Conservation (phyloP, 1,284 basidiomycete genomes). For the Sporisorium graminicola region DNA sequence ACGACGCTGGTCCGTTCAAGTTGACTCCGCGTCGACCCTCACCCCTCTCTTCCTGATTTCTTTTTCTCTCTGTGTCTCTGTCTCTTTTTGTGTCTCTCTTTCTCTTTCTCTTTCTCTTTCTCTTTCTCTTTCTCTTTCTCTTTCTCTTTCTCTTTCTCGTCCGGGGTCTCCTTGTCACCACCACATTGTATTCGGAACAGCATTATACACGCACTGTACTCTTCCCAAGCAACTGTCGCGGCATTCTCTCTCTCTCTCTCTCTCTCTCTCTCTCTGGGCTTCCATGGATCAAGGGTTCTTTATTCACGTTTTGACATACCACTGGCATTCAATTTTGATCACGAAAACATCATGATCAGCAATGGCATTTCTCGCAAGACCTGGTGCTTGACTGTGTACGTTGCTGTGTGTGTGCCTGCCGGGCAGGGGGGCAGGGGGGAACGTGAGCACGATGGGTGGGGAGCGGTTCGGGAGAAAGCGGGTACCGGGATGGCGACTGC, state of each 20-base stretch:
- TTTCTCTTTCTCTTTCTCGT: slow-evolving; percentile 3
- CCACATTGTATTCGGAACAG: not conserved
- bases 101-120: too few relatives aligned
- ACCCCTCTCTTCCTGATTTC: slow-evolving; percentile 6
- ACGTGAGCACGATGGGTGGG: too few relatives aligned
- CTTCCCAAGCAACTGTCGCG: not conserved
- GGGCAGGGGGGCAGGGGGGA: too few relatives aligned
- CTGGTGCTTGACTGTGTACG: not conserved
- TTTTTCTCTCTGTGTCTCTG: not conserved
- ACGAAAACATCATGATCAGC: not conserved
- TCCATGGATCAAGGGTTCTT: slow-evolving; percentile 5
- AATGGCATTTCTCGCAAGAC: too few relatives aligned
- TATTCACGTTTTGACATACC: not conserved
- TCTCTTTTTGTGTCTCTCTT: too few relatives aligned
- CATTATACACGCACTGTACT: not conserved
- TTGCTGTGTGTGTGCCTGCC: too few relatives aligned
- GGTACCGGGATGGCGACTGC: too few relatives aligned
- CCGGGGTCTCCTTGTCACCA: not conserved
- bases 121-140: not conserved
- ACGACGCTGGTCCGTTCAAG: slow-evolving; percentile 4
- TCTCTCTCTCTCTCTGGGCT: slow-evolving; percentile 11
- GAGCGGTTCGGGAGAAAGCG: too few relatives aligned
- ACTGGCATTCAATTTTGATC: not conserved
- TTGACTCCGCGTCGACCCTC: slow-evolving; percentile 9
- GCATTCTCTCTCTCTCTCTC: slow-evolving; percentile 8